These are phyloP conservation scores for Neolentinus lepideus DNA, from an alignment of 1,284 basidiomycete genomes.

Conservation along the genomic window DNA sequence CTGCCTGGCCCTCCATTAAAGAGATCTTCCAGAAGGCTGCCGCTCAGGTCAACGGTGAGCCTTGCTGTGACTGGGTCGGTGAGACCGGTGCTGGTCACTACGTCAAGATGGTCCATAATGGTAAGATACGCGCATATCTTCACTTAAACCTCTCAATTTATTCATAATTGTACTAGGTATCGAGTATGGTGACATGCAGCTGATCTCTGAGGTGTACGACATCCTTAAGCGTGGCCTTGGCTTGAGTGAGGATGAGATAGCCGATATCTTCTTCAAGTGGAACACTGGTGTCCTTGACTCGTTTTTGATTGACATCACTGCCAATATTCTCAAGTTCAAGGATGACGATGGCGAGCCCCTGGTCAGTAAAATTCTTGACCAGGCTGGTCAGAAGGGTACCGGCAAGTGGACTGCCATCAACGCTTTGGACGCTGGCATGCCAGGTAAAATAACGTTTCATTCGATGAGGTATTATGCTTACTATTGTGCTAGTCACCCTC, in stretches of 20 bases:
- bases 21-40: slow-evolving; percentile 98
- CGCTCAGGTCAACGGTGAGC: slow-evolving; percentile 92
- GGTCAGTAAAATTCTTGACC: slow-evolving; percentile 90
- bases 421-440: slow-evolving; percentile 92
- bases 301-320: slow-evolving; percentile 98
- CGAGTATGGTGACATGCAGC: slow-evolving; percentile 99
- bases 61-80: slow-evolving; percentile 99
- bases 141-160: slow-evolving; percentile 6
- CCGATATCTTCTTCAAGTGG: slow-evolving; percentile 87
- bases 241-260: slow-evolving; percentile 79
- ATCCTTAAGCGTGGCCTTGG: slow-evolving; percentile 97
- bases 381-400: slow-evolving; percentile 98
- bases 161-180: slow-evolving; percentile 55
- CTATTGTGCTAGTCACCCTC: slow-evolving; percentile 72
- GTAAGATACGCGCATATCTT: slow-evolving; percentile 33
- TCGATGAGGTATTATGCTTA: not conserved
- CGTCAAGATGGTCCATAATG: slow-evolving; percentile 99
- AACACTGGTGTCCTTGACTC: slow-evolving; percentile 99
- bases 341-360: slow-evolving; percentile 92
- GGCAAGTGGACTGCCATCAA: slow-evolving; percentile 99
- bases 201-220: slow-evolving; percentile 98
- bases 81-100: slow-evolving; percentile 92
- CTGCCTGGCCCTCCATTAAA: slow-evolving; percentile 96
- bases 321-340: slow-evolving; percentile 93
- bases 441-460: slow-evolving; percentile 44